A percentile compares a stretch with the other conserved stretches of the same genome.
phyloP scores from a whole-genome alignment of 257 asterid genomes.

The Avicennia marina region DNA sequence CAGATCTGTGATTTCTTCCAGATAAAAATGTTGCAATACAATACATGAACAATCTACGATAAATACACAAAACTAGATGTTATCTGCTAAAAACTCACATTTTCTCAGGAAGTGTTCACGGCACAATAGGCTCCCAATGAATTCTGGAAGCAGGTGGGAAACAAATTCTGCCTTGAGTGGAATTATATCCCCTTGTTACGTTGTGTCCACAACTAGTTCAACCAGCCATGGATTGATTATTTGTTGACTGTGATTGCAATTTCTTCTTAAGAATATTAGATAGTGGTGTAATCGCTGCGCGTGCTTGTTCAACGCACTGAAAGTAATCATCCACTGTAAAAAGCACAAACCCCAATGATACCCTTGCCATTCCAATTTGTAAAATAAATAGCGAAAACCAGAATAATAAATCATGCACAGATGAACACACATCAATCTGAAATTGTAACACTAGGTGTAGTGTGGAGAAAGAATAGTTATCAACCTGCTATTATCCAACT shows the following conservation, averaged over 20 bases:
- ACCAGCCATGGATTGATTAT: constrained; percentile 32
- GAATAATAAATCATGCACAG: too few species aligned
- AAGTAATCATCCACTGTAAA: constrained; percentile 66
- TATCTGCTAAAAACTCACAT: neutral
- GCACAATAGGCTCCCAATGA: neutral
- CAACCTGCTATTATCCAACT: too few species aligned
- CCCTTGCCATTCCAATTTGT: neutral
- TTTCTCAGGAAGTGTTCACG: neutral
- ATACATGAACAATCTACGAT: neutral
- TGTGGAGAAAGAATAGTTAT: too few species aligned
- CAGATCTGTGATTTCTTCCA: neutral
- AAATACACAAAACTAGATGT: too few species aligned
- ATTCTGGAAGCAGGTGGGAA: neutral
- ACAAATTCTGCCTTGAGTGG: neutral
- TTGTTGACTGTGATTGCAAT: constrained; percentile 39
- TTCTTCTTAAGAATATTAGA: constrained; percentile 74
- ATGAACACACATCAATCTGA: too few species aligned
- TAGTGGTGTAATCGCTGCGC: constrained; percentile 59
- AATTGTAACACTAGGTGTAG: too few species aligned
- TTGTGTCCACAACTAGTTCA: constrained; percentile 14
- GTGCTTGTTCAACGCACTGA: constrained; percentile 65
- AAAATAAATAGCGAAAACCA: too few species aligned
- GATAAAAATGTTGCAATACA: neutral
- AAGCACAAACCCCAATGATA: neutral
- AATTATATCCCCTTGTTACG: neutral